Percentiles rank a stretch among this genome's conserved stretches.
phyloP scores from a whole-genome alignment of 2,329 filamentous ascomycete genomes.

The Claviceps arundinis region DNA sequence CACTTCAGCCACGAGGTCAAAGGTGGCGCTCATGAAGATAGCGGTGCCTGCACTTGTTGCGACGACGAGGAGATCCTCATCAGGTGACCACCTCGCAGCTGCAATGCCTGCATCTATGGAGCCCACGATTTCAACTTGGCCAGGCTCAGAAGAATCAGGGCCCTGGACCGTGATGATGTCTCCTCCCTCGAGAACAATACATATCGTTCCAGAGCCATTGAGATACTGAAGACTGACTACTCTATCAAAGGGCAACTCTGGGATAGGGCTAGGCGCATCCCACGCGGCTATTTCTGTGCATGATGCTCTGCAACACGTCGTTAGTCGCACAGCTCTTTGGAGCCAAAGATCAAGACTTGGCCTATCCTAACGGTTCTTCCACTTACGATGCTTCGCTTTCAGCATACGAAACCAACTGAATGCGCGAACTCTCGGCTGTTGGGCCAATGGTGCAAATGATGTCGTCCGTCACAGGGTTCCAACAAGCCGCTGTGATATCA shows the following conservation, averaged over 20 bases:
- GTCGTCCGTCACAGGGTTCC: constrained; percentile 70
- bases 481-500: constrained; percentile 63
- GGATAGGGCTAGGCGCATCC: constrained; percentile 73
- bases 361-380: background rate
- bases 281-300: constrained; percentile 56
- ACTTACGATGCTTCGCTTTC: constrained; percentile 24
- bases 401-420: constrained; percentile 53
- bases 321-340: background rate
- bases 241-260: constrained; percentile 60
- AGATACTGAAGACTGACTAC: constrained; percentile 77
- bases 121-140: constrained; percentile 87
- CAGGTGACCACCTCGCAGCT: constrained; percentile 84
- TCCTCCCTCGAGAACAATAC: constrained; percentile 75
- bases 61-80: constrained; percentile 80
- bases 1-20: constrained; percentile 71
- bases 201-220: constrained; percentile 62
- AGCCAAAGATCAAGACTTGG: background rate
- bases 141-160: constrained; percentile 29
- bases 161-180: constrained; percentile 82
- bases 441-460: constrained; percentile 79
- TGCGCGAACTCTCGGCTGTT: constrained; percentile 50
- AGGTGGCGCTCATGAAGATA: constrained; percentile 84
- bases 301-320: constrained; percentile 8
- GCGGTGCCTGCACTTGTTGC: constrained; percentile 67
- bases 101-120: constrained; percentile 86